phyloP scores from a whole-genome alignment of 2,329 filamentous ascomycete species.

The Lachnellula cervina region DNA sequence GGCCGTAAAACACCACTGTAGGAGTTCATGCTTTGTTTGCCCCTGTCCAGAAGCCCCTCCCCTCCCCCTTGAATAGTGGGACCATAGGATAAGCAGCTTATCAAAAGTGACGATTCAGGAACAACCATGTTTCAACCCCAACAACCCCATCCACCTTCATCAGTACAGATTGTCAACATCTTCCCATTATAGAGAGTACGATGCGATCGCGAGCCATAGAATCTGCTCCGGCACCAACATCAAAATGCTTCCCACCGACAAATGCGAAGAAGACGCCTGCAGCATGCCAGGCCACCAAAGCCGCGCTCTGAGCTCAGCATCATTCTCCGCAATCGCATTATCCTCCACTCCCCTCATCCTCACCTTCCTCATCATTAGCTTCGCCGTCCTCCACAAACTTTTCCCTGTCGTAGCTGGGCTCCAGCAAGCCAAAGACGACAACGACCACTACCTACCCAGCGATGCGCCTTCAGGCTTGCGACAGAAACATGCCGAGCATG shows the following conservation, averaged over 20 bases:
- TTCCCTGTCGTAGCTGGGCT: conserved; percentile 66
- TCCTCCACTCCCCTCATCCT: conserved; percentile 64
- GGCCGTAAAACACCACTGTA: too few relatives aligned
- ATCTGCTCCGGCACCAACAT: conserved; percentile 14
- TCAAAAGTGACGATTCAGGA: background rate
- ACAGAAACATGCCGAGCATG: conserved; percentile 55
- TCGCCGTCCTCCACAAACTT: conserved; percentile 61
- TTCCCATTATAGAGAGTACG: background rate
- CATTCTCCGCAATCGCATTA: conserved; percentile 47
- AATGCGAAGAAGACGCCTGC: conserved; percentile 27
- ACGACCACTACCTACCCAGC: conserved; percentile 57
- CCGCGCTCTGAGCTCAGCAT: conserved; percentile 16
- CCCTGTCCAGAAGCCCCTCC: background rate
- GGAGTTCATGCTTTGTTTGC: background rate
- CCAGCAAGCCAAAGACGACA: conserved; percentile 45
- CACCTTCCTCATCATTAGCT: conserved; percentile 61
- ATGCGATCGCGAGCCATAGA: conserved; percentile 8
- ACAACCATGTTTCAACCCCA: background rate
- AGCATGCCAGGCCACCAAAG: conserved; percentile 16
- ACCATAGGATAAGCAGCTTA: background rate
- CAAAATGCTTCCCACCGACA: conserved; percentile 29
- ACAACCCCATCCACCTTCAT: background rate
- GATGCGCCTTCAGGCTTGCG: conserved; percentile 56
- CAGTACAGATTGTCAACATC: background rate
- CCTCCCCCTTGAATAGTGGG: background rate